These are phyloP conservation scores for Calonectria henricotiae DNA, from an alignment of 2,329 filamentous ascomycete species.

Conservation along the genomic window DNA sequence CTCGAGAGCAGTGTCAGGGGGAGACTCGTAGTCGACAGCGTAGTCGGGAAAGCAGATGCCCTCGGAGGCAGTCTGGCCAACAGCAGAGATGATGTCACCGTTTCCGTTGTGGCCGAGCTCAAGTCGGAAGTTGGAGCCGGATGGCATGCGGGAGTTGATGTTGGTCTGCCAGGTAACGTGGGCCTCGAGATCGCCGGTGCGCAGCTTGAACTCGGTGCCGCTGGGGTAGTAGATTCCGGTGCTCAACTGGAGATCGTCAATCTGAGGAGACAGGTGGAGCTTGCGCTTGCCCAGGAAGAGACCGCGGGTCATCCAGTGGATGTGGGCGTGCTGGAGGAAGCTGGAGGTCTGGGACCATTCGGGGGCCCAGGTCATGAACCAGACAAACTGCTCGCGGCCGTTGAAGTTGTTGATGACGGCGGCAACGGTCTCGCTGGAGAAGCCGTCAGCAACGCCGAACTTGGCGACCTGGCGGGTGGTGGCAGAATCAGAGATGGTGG, in stretches of 20 bases:
- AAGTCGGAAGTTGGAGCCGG: conserved; percentile 38
- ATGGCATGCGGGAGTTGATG: conserved; percentile 40
- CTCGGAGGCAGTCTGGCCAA: not conserved
- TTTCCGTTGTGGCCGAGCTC: conserved; percentile 45
- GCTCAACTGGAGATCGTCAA: conserved; percentile 40
- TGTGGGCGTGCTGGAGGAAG: conserved; percentile 42
- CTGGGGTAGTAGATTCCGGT: conserved; percentile 41
- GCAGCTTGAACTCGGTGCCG: conserved; percentile 40
- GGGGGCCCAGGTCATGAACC: conserved; percentile 44
- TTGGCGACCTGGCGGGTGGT: conserved; percentile 38
- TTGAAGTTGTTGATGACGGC: conserved; percentile 41
- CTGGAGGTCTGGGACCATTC: conserved; percentile 43
- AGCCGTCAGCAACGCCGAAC: conserved; percentile 38
- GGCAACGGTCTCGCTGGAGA: conserved; percentile 38
- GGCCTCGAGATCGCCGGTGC: conserved; percentile 38
- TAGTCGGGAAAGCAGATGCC: conserved; percentile 27
- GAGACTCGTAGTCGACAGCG: conserved; percentile 38
- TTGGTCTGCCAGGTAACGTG: conserved; percentile 41
- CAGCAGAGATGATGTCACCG: conserved; percentile 41
- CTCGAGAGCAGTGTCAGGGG: conserved; percentile 38
- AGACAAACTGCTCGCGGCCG: conserved; percentile 45
- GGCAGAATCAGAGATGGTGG: conserved; percentile 36
- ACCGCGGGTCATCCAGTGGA: conserved; percentile 45
- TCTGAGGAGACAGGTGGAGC: conserved; percentile 39
- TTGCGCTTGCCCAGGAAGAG: conserved; percentile 45